Evolutionary conservation across 805 yeast genomes (phyloP).

Genomic region (Blastobotrys parvus): DNA sequence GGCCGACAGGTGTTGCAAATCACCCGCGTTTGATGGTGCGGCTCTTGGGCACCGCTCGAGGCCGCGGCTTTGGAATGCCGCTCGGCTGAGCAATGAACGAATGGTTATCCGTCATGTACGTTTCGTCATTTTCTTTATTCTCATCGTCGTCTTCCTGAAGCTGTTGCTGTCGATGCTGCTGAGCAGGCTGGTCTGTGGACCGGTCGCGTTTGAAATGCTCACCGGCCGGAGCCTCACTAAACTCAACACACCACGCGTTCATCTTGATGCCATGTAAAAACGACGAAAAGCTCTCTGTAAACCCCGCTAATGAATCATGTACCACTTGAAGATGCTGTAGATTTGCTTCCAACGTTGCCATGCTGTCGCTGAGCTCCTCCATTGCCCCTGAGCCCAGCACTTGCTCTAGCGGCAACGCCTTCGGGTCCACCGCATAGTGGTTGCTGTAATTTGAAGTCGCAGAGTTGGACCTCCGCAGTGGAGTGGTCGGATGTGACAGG

Average conservation of each 20-base stretch:
- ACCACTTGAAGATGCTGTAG: conserved; percentile 48
- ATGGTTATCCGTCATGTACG: conserved; percentile 26
- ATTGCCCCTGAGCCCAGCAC: conserved; percentile 6
- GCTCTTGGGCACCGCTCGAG: neutral
- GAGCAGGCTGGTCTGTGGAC: neutral
- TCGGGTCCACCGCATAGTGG: conserved; percentile 15
- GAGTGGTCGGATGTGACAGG: conserved; percentile 16
- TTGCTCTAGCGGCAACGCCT: conserved; percentile 7
- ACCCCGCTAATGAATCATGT: conserved; percentile 50
- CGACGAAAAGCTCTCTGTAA: conserved; percentile 73
- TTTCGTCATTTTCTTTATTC: conserved; percentile 17
- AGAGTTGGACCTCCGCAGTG: conserved; percentile 18
- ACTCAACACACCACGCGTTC: conserved; percentile 85
- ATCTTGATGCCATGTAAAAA: conserved; percentile 72
- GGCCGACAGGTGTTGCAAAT: conserved; percentile 14
- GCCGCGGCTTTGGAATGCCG: too few relatives aligned
- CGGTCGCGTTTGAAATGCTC: conserved; percentile 10
- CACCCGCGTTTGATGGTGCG: neutral
- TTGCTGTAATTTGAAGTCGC: conserved; percentile 15
- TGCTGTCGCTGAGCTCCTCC: conserved; percentile 27
- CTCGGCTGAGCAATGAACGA: conserved; percentile 26
- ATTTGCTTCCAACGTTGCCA: conserved; percentile 47
- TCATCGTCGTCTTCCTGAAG: conserved; percentile 2
- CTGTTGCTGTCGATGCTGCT: conserved; percentile 3
- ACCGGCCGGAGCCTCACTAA: conserved; percentile 29